Evolutionary conservation across 352 stramenopile genomes (phyloP), one percentile per base, ranked within the genome.

Genomic region (Phytophthora sp.): DNA sequence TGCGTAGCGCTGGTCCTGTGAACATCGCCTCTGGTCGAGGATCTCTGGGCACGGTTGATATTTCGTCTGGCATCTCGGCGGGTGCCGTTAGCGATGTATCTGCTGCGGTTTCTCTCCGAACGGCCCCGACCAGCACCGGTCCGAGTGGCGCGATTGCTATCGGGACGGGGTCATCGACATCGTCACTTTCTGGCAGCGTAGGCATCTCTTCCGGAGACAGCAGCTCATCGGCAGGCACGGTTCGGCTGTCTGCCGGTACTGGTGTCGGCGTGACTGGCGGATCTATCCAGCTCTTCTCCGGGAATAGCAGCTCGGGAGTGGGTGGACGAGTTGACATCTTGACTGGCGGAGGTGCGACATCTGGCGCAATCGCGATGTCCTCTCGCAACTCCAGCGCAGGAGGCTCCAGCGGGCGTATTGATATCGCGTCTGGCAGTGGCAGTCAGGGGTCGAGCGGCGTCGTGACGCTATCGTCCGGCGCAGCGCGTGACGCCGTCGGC

Each of bases 391-490:
- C 55, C 17, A 65, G 34, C 31, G 31, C 46, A 45, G 35, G 30
- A 35, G 26, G 54, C 34, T 50, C 30, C 43, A 62, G 43, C 24
- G 55, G 55, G 24, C 46, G 49, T 43, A 6, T 66, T 26, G 57
- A 54, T 54, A 35, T 66, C n/a, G 39, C 32, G 7, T 72, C 63
- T 54, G 63, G 63, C 24, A 18, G 62, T 41, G 59, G 54, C n/a
- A 51, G 45, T n/a, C 50, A 58, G 30, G 71, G 62, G 10, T 66
- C 62, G 5, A 68, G 50, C 23, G 66, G 71, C 20, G 10, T 65
- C 30, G 57, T 65, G n/a, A 60, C 63, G 8, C 61, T 68, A 34
- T 62, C 59, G 18, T 54, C 57, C 45, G 62, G 70, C 9, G 56
- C 35, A 32, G 46, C 46, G 34, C 54, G 62, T 26, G 54, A 65